phyloP scores from a whole-genome alignment of 257 asterid species.

The Marsdenia floribunda region DNA sequence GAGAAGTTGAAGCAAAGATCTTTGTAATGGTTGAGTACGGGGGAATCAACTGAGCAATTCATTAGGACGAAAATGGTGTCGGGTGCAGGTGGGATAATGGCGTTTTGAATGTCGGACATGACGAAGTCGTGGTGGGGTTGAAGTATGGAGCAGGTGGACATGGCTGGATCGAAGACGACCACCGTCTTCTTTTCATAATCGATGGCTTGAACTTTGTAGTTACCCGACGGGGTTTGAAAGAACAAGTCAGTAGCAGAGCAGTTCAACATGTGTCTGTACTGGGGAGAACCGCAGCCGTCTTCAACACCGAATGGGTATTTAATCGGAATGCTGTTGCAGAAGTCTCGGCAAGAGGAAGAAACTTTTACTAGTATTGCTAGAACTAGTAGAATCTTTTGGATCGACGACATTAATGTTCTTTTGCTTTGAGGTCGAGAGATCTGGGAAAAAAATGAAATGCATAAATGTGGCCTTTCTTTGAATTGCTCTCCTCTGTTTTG shows the following conservation, averaged over 20 bases:
- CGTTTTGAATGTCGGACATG: constrained; percentile 70
- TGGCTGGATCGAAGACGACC: constrained; percentile 63
- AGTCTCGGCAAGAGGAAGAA: constrained; percentile 47
- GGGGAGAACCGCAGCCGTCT: constrained; percentile 85
- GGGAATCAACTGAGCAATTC: constrained; percentile 86
- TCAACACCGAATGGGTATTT: constrained; percentile 79
- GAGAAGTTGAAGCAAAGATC: constrained; percentile 68
- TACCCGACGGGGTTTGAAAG: constrained; percentile 82
- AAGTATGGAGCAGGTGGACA: constrained; percentile 90
- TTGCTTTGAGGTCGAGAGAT: not conserved
- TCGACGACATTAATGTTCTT: not conserved
- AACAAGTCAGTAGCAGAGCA: constrained; percentile 57
- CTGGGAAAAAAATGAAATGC: too few relatives aligned
- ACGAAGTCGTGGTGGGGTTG: constrained; percentile 85
- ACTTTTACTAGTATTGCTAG: not conserved
- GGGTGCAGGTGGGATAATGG: constrained; percentile 66
- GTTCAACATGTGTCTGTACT: constrained; percentile 64
- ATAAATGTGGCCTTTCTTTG: too few relatives aligned
- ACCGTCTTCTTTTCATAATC: constrained; percentile 48
- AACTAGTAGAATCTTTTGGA: not conserved
- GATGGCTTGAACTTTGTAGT: constrained; percentile 67
- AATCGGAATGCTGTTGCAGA: constrained; percentile 71
- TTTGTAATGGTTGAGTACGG: constrained; percentile 71
- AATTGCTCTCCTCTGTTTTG: too few relatives aligned
- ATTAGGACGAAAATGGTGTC: constrained; percentile 78